Base-by-base conservation (phyloP, 129 eudicot species). In the Chrysanthemum seticuspe region DNA sequence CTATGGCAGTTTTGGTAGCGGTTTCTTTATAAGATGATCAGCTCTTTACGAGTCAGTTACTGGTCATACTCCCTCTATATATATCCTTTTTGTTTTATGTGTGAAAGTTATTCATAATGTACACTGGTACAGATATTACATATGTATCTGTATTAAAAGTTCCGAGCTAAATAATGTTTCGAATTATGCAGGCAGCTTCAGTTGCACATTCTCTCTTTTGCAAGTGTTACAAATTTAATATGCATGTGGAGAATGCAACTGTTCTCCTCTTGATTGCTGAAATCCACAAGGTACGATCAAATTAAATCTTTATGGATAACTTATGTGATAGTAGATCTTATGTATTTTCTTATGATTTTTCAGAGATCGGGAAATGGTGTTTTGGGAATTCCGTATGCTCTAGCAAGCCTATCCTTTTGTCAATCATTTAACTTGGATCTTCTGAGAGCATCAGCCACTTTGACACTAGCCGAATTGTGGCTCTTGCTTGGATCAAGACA, bases 301-400 rank as follows among this genome's bases (percentile, higher is more conserved):
- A 19, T 8, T 9, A 6, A 4, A 34, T 6, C 19, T 54, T 52
- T 50, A 10, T 31, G 14, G 15, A 67, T 21, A 72, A 48, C 58
- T 52, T 63, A 60, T 63, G 54, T 48, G 7, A 9, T 36, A 15
- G 5, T 45, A 56, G 27, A 2, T 31, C 21, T 45, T 57, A 13
- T 45, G 13, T 16, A 10, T 72, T 3, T 55, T 10, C 5, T 62
- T 59, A 5, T 27, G 47, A 40, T 7, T 15, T 48, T 13, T 56
- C 92, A 93, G 98, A 88, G 83, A 83, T 84, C 99, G 53, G 99
- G 97, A 61, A 95, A 95, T 77, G 88, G 89, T 80, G 97, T 91
- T 71, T 80, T 88, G 75, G 99, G 97, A 76, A 89, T 95, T 73
- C 99, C 97, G 6, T 95, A 88, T 69, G 97, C 89, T 53, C 75